Evolutionary conservation across 2,329 filamentous ascomycete genomes (phyloP), one percentile per base, ranked within the genome.

Genomic region (Colletotrichum eleusines): DNA sequence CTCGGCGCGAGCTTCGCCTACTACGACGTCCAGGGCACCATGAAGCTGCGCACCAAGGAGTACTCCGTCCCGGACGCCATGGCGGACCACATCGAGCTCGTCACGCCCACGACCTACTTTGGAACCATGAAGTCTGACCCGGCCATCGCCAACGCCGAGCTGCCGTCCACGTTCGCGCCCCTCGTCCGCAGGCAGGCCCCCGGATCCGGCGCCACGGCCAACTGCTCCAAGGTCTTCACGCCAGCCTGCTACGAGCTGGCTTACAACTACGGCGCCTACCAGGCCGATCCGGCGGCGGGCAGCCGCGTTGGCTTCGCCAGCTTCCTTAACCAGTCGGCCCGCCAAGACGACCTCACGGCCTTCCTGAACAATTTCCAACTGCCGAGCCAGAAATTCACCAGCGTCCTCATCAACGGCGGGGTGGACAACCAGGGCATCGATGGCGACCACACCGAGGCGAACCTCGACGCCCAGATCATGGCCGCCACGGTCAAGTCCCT

Each of bases 381-480:
- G 23, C 78, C 84, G 1, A 71, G 74, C 5, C 82, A 86, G 55
- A 84, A 84, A 70, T 85, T 85, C 75, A 79, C 80, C 14, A 79
- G 81, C 20, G 76, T 79, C 18, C 68, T 81, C 40, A 79, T 84
- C 70, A 82, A 82, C 68, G 81, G 80, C 18, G 83, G 77, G 0
- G 73, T 77, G 33, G 80, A 84, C 63, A 78, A 84, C 73, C 83
- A 85, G 64, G 74, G 80, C 65, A 63, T 75, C 51, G 68, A 67
- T 16, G 74, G 75, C 28, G 70, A 72, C 40, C 73, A 76, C 9
- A 73, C 91, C 35, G 88, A 95, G 20, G 86, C 89, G 12, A 85
- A 87, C 71, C 85, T 96, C 31, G 88, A 92, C 76, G 88, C 90
- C 5, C 87, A 89, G 75, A 87, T 93, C 38, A 85, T 90, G 51